Evolutionary conservation across 1,284 basidiomycete species (phyloP).

Genomic region (Irpex sp.): DNA sequence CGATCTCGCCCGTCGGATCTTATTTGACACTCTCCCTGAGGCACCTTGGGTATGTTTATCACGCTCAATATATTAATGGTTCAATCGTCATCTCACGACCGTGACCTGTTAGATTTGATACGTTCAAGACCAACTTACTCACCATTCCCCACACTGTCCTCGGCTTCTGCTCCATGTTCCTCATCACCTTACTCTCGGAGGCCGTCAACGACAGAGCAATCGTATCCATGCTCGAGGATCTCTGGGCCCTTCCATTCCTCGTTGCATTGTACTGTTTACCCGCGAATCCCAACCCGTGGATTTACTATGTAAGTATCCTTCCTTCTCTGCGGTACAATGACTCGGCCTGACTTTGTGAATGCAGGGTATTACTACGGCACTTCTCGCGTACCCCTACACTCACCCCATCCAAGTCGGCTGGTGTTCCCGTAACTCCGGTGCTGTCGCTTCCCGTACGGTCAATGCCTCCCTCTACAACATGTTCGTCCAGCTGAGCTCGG

Average conservation of each 20-base stretch:
- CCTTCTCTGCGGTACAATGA: neutral
- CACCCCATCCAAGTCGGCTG: slow-evolving; percentile 45
- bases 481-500: slow-evolving; percentile 45
- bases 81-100: neutral
- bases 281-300: slow-evolving; percentile 43
- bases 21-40: slow-evolving; percentile 59
- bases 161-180: slow-evolving; percentile 41
- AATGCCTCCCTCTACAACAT: slow-evolving; percentile 56
- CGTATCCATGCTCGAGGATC: slow-evolving; percentile 44
- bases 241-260: slow-evolving; percentile 53
- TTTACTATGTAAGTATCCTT: slow-evolving; percentile 34
- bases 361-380: slow-evolving; percentile 26
- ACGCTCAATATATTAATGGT: neutral
- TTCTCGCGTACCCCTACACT: slow-evolving; percentile 32
- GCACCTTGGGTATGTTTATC: slow-evolving; percentile 39
- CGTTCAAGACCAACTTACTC: slow-evolving; percentile 31
- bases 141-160: slow-evolving; percentile 32
- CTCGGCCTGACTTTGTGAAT: neutral
- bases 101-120: slow-evolving; percentile 27
- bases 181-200: slow-evolving; percentile 43
- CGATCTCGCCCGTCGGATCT: slow-evolving; percentile 25
- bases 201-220: slow-evolving; percentile 41
- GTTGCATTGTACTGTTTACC: slow-evolving; percentile 46
- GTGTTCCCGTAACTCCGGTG: slow-evolving; percentile 56
- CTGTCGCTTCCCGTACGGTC: slow-evolving; percentile 51